Base-by-base conservation (phyloP, 805 yeast species). In the Candida adriatica region DNA sequence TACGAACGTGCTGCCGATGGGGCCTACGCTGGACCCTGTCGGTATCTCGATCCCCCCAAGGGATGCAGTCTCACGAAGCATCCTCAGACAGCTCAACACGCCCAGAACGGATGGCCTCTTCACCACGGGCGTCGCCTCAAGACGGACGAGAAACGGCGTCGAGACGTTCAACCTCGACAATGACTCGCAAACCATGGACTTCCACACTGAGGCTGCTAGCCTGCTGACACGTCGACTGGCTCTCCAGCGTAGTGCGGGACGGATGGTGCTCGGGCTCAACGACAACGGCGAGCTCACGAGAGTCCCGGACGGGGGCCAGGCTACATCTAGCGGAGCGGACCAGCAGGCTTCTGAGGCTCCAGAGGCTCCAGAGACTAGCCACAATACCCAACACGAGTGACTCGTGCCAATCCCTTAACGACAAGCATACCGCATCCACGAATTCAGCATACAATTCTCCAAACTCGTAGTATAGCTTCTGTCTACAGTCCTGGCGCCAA, bases 91-190 rank as follows among this genome's bases (percentile, higher is more conserved):
- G 7, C 10, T 43, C 17, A 29, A 32, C 18, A 27, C 16, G 2
- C 24, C 26, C 8, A 8, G 9, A 6, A 27, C 40, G 8, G 44
- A 41, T 14, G 34, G 40, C 1, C 8, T 43, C 2, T 43, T 48
- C 18, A 19, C 44, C 1, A 32, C 40, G 21, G 53, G 53, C 8
- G 47, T 46, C 15, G 37, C 42, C 1, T 45, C 50, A 22, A 41
- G 43, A 34, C 38, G 53, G 40, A 45, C 50, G 5, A 30, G 35
- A 16, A 31, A 36, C 13, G 49, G 51, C 4, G 53, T 48, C 15
- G 46, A 46, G 22, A 48, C 53, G 3, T 22, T 35, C 8, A 39
- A 42, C 19, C 18, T 42, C 10, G 35, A 33, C 4, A 15, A 16
- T 13, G 31, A 27, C 16, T 24, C 30, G 2, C 29, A 35, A 4